These are phyloP conservation scores for Helianthus annuus DNA, from an alignment of 129 eudicot species.

Conservation along the genomic window DNA sequence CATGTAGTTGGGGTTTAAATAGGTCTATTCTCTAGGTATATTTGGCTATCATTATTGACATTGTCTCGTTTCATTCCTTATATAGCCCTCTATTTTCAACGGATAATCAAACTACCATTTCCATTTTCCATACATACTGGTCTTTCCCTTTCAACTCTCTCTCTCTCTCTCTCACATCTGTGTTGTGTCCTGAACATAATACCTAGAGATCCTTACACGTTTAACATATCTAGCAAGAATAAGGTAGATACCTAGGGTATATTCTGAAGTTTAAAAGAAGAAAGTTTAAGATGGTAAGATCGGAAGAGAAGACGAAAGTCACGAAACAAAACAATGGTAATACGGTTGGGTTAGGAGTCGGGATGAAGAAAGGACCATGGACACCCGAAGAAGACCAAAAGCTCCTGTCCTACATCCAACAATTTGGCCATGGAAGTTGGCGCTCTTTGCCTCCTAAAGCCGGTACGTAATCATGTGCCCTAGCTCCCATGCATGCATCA, in stretches of 20 bases:
- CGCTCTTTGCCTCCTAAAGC: conserved; percentile 76
- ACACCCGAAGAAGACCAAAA: conserved; percentile 72
- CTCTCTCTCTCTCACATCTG: neutral
- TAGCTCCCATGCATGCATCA: neutral
- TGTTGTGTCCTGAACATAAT: conserved; percentile 23
- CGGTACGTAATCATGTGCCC: conserved; percentile 33
- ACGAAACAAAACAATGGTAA: conserved; percentile 33
- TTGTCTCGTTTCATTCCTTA: conserved; percentile 15
- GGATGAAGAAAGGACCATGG: conserved; percentile 77
- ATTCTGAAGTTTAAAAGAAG: neutral
- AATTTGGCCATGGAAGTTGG: conserved; percentile 72
- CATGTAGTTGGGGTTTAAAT: neutral
- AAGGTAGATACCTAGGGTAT: neutral
- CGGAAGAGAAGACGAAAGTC: conserved; percentile 35
- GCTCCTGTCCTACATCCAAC: conserved; percentile 55
- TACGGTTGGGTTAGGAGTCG: conserved; percentile 34
- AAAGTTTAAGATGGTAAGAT: conserved; percentile 39
- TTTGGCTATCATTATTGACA: conserved; percentile 5
- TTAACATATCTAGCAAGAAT: no score
- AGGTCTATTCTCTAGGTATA: neutral
- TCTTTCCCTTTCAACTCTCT: conserved; percentile 17
- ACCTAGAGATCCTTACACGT: conserved; percentile 9
- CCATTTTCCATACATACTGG: no score
- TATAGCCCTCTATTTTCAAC: conserved; percentile 17
- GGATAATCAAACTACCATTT: conserved; percentile 7